Percentiles rank a stretch among this genome's conserved stretches.
phyloP scores from a whole-genome alignment of 805 yeast genomes.

The Lipomyces spencermartinsiae region DNA sequence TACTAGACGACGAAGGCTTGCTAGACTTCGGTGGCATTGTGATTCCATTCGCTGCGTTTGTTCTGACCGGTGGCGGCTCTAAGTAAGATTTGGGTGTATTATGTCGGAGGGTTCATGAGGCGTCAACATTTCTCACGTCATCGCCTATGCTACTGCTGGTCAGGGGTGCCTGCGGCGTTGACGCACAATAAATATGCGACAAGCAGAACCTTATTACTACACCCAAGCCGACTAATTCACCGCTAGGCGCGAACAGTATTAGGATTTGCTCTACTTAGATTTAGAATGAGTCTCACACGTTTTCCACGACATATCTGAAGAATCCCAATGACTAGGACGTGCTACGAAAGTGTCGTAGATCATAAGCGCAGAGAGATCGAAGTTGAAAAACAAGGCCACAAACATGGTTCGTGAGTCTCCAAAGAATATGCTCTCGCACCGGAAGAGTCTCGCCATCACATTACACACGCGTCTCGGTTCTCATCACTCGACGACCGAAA shows the following conservation, averaged over 20 bases:
- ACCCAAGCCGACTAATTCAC: no score
- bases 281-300: no score
- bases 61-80: not conserved
- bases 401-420: conserved; percentile 12
- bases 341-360: not conserved
- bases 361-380: not conserved
- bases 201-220: not conserved
- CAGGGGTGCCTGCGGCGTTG: conserved; percentile 2
- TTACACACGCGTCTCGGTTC: not conserved
- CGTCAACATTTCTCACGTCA: not conserved
- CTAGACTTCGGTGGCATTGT: not conserved
- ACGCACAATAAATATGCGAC: not conserved
- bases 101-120: not conserved
- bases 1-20: conserved; percentile 6
- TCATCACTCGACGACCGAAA: not conserved
- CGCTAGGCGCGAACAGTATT: no score
- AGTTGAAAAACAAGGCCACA: conserved; percentile 2
- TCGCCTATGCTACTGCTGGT: not conserved
- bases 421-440: not conserved
- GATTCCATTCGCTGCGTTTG: not conserved
- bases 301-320: no score
- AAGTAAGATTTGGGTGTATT: not conserved
- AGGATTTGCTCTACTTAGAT: no score
- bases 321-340: not conserved
- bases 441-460: not conserved